phyloP scores from a whole-genome alignment of 129 eudicot species.

The Oenanthe sinensis region DNA sequence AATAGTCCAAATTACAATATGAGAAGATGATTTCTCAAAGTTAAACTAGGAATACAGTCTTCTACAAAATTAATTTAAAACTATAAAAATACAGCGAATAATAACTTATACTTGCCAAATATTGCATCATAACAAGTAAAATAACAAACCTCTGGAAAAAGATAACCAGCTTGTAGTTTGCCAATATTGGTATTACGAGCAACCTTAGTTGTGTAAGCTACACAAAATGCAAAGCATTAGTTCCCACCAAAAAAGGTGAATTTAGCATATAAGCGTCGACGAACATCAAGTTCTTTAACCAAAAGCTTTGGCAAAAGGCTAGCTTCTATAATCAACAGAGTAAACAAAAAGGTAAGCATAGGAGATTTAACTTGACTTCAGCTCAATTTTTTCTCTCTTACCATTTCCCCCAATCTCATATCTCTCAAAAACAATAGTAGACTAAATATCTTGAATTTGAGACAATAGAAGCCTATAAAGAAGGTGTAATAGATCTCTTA shows the following conservation, averaged over 20 bases:
- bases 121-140: background rate
- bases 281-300: background rate
- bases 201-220: slow-evolving; percentile 76
- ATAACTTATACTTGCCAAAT: background rate
- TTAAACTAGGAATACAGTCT: background rate
- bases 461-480: background rate
- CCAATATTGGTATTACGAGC: slow-evolving; percentile 68
- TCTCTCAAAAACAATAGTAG: background rate
- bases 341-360: background rate
- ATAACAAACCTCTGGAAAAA: slow-evolving; percentile 78
- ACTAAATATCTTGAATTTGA: background rate
- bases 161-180: slow-evolving; percentile 91
- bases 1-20: background rate
- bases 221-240: slow-evolving; percentile 12
- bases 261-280: background rate
- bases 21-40: background rate
- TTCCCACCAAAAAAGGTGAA: background rate
- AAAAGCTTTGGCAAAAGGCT: background rate
- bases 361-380: background rate
- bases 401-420: background rate
- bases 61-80: background rate
- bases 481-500: background rate
- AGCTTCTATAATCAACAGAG: background rate
- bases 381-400: background rate
- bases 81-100: background rate